Evolutionary conservation across 768 basidiomycete genomes (phyloP).

Genomic region (Tulasnella calospora): DNA sequence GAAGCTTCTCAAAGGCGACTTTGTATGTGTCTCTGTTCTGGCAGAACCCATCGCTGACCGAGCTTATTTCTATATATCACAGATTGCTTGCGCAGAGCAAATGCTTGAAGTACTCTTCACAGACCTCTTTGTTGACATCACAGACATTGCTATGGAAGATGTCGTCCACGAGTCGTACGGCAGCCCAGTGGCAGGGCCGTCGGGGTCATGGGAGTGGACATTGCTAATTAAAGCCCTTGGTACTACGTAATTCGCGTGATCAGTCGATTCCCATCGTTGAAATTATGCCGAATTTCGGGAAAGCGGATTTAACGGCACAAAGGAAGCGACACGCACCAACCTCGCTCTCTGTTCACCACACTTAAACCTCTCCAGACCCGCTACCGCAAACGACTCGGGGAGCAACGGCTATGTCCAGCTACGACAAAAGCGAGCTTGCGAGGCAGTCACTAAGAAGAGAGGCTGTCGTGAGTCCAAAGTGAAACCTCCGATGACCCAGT

Average conservation of each 20-base stretch:
- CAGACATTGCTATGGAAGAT: constrained; percentile 33
- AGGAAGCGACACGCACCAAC: too few species aligned
- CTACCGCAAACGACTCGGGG: too few species aligned
- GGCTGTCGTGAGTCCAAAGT: not conserved
- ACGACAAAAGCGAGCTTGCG: too few species aligned
- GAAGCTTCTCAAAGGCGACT: constrained; percentile 63
- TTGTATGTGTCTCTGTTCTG: constrained; percentile 33
- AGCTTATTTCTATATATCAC: not conserved
- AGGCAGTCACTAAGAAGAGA: not conserved
- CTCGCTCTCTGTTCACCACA: too few species aligned
- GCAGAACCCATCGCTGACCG: too few species aligned
- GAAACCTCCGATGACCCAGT: not conserved
- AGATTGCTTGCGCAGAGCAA: constrained; percentile 48
- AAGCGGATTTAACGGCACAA: not conserved
- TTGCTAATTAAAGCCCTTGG: not conserved
- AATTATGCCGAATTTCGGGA: too few species aligned
- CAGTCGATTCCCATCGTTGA: too few species aligned
- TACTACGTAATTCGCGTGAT: not conserved
- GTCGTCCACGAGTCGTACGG: not conserved
- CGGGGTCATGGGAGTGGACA: not conserved
- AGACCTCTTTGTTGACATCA: constrained; percentile 69
- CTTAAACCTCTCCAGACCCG: too few species aligned
- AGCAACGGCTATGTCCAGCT: too few species aligned
- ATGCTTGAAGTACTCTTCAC: constrained; percentile 81
- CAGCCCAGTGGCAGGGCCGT: not conserved